A percentile compares a stretch with the other conserved stretches of the same genome.
Conservation (phyloP, 352 stramenopile species). For the Phytophthora lateralis region DNA sequence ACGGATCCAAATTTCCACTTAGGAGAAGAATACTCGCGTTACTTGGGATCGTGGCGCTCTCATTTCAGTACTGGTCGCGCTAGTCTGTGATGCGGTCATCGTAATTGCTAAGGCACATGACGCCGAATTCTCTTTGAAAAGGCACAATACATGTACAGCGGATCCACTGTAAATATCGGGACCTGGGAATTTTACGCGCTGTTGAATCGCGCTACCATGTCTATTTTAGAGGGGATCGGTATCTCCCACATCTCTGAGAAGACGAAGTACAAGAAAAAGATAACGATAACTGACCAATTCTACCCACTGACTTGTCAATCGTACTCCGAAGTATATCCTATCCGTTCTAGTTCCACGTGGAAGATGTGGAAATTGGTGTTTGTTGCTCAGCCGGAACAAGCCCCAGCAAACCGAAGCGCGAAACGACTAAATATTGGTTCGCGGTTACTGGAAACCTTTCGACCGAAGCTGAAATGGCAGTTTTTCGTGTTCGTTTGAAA, state of each 20-base stretch:
- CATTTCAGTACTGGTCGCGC: conserved; percentile 51
- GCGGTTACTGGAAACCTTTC: no score
- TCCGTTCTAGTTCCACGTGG: no score
- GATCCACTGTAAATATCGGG: conserved; percentile 12
- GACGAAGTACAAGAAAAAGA: no score
- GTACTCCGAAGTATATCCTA: no score
- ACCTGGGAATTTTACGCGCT: conserved; percentile 13
- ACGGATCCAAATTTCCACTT: conserved; percentile 41
- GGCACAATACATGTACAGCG: conserved; percentile 54
- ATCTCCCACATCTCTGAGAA: conserved; percentile 54
- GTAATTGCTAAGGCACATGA: background rate
- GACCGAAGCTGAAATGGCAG: no score
- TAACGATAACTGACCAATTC: no score
- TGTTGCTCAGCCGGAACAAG: no score
- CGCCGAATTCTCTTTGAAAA: conserved; percentile 42
- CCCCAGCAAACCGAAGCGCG: no score
- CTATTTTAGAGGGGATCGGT: conserved; percentile 19
- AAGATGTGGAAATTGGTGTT: no score
- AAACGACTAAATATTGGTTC: no score
- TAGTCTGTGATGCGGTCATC: conserved; percentile 28
- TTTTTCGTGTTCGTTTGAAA: no score
- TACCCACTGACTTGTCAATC: no score
- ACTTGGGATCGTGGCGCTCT: conserved; percentile 32
- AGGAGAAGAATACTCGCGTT: conserved; percentile 41
- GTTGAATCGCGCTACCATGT: conserved; percentile 22